Conservation (phyloP, 192 early-diverging fungal genomes). For the Pilaira anomala region DNA sequence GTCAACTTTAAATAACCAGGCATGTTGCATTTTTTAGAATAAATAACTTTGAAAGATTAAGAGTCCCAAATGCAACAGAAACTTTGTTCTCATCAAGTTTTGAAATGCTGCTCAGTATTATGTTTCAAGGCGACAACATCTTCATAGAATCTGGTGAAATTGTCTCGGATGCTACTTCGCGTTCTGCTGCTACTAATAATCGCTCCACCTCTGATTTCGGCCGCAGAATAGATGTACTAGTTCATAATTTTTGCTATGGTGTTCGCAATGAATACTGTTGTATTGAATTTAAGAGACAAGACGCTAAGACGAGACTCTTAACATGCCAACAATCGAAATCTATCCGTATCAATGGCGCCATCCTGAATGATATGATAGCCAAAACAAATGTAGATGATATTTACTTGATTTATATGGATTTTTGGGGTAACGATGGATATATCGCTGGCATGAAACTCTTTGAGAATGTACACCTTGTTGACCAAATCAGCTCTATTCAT, state of each 20-base stretch:
- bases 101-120: slow-evolving; percentile 4
- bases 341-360: not conserved
- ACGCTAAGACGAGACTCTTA: not conserved
- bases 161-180: slow-evolving; percentile 3
- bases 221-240: not conserved
- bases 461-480: slow-evolving; percentile 10
- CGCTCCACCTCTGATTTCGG: slow-evolving; percentile 3
- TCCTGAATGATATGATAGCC: slow-evolving; percentile 1
- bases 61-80: slow-evolving; percentile 16
- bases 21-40: slow-evolving; percentile 9
- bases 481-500: slow-evolving; percentile 7
- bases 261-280: not conserved
- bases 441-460: slow-evolving; percentile 3
- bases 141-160: slow-evolving; percentile 7
- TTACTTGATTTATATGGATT: slow-evolving; percentile 15
- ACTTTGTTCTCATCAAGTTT: slow-evolving; percentile 11
- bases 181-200: slow-evolving; percentile 9
- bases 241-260: not conserved
- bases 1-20: slow-evolving; percentile 4
- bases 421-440: slow-evolving; percentile 11
- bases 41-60: slow-evolving; percentile 16
- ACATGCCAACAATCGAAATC: not conserved
- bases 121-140: slow-evolving; percentile 8
- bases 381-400: slow-evolving; percentile 11
- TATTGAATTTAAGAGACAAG: slow-evolving; percentile 5